These are phyloP conservation scores for Trichoderma sp. DNA, from an alignment of 2,329 filamentous ascomycete genomes.

Conservation along the genomic window DNA sequence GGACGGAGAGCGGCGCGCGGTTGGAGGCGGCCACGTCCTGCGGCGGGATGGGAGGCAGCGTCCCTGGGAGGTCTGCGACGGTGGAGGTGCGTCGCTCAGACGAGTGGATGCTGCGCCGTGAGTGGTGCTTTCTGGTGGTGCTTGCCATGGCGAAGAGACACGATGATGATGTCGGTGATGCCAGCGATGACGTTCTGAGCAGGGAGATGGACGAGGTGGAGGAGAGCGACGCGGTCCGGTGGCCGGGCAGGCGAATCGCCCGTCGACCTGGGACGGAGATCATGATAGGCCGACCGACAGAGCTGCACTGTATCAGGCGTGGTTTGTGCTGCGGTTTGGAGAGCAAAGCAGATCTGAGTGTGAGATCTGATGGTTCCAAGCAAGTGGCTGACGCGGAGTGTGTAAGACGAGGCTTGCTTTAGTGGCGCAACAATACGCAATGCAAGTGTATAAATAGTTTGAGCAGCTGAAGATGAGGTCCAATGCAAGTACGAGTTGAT, in stretches of 20 bases:
- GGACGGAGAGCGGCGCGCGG: constrained; percentile 60
- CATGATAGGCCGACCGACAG: constrained; percentile 30
- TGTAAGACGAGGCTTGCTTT: constrained; percentile 17
- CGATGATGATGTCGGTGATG: constrained; percentile 23
- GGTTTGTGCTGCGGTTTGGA: neutral
- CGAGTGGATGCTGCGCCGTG: constrained; percentile 39
- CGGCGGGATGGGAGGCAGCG: constrained; percentile 34
- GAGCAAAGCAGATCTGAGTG: neutral
- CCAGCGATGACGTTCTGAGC: constrained; percentile 17
- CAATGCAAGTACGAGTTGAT: neutral
- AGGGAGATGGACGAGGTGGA: constrained; percentile 16
- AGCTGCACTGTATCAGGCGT: neutral
- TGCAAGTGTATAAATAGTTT: neutral
- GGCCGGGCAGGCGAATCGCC: constrained; percentile 29
- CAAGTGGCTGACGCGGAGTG: neutral
- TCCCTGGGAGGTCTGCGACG: constrained; percentile 37
- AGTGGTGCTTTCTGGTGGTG: neutral
- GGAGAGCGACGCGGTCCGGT: constrained; percentile 21
- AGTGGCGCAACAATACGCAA: neutral
- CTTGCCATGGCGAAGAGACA: constrained; percentile 24
- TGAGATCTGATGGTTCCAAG: neutral
- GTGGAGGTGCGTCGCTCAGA: constrained; percentile 42
- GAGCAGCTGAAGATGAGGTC: neutral
- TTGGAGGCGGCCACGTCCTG: constrained; percentile 29
- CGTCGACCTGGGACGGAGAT: constrained; percentile 30